Base-by-base conservation (phyloP, 2,329 filamentous ascomycete species). In the Mollisia scopiformis region DNA sequence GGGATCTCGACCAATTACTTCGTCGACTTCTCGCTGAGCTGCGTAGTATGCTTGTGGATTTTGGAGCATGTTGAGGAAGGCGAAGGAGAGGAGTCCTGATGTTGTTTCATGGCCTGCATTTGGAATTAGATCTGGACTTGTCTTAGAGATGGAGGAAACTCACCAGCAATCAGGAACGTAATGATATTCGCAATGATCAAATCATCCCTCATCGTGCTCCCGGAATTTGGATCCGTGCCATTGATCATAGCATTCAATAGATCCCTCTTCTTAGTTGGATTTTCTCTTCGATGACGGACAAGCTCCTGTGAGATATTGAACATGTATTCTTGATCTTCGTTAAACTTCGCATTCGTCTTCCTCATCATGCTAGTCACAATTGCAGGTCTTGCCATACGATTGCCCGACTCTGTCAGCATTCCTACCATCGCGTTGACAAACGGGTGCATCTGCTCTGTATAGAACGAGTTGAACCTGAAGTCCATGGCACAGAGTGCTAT, bases 391-490 rank as follows among this genome's bases (percentile, higher is more conserved):
- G 74, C 74, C 14, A 80, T 74, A 33, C 85, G 79, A 8, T 74
- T 76, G 35, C 82, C 84, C 8, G 81, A 83, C 62, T 88, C 86
- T n/a, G 73, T 68, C 1, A 93, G 77, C 58, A 89, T 84, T 16
- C 80, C 80, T 0, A 80, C 79, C 89, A 93, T 92, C 7, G 87
- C 84, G 47, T 80, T 73, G 39, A 92, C 80, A 67, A 93, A 92
- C 0, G 89, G 88, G 66, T 93, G 90, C 72, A 89, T 77, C 8
- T 86, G 79, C 14, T 90, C 83, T 28, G 80, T 80, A 70, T 92
- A 93, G 74, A 88, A 92, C 0, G 84, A 88, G 75, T 93, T 92
- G 79, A 92, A 92, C n/a, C 90, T 86, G 8, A 88, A 91, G 61
- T 89, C 86, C 75, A 92, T 84, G 78, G 80, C 89, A 91, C 91